Evolutionary conservation across 768 basidiomycete genomes (phyloP).

Genomic region (Pilatotrama ljubarskyi): DNA sequence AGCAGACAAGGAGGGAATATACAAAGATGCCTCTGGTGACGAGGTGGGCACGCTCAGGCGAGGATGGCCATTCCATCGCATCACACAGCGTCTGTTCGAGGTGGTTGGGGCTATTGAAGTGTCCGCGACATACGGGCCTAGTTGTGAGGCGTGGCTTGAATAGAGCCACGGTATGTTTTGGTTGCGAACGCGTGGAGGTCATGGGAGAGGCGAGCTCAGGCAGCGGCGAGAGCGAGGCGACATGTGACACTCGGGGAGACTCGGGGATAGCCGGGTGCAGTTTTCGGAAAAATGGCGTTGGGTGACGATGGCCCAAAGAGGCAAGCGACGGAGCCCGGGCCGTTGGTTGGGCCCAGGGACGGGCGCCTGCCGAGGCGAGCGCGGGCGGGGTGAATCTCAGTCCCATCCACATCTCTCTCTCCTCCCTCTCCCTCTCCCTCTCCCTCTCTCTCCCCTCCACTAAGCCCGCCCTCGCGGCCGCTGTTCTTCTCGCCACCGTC

Average conservation of each 20-base stretch:
- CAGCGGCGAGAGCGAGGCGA: neutral
- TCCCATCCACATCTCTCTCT: neutral
- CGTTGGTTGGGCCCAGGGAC: neutral
- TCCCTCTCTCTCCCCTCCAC: neutral
- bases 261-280: constrained; percentile 4
- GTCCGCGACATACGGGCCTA: no score
- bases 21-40: neutral
- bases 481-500: neutral
- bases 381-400: neutral
- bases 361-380: neutral
- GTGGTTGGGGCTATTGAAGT: neutral
- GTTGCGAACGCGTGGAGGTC: neutral
- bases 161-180: neutral
- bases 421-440: neutral
- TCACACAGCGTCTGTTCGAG: constrained; percentile 5
- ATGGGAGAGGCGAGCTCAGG: neutral
- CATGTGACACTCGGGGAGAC: constrained; percentile 11
- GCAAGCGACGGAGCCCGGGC: neutral
- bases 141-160: no score
- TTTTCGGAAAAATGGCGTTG: constrained; percentile 11
- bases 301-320: constrained; percentile 12
- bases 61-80: neutral
- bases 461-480: neutral
- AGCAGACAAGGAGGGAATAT: neutral
- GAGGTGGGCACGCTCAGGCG: neutral